Evolutionary conservation across 2,329 filamentous ascomycete species (phyloP), one percentile per base, ranked within the genome.

Genomic region (Lecanicillium sp.): DNA sequence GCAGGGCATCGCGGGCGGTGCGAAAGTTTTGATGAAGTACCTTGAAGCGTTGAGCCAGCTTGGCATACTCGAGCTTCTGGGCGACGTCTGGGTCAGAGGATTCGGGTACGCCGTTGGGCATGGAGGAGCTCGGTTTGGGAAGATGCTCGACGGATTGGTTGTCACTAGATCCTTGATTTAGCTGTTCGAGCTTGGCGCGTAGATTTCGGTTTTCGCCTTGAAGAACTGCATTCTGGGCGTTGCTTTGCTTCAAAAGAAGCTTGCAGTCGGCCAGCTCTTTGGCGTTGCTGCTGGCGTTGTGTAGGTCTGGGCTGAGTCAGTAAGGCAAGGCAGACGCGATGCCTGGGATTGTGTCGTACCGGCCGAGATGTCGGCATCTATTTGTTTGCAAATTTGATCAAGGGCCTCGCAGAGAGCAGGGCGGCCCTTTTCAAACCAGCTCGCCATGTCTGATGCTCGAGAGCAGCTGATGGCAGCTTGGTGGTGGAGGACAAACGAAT

Each of bases 161-260:
- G 33, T 8, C 11, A 37, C 17, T 6, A 30, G 14, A 6, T 19
- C 15, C 24, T 27, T 33, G n/a, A 19, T 24, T 30, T 20, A 56
- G 51, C 9, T 24, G 21, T 5, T 49, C 48, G 9, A 76, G 50
- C 45, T 73, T 63, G 26, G 54, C 56, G 42, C 61, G 64, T 5
- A 79, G 62, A 4, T 60, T 52, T n/a, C 54, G 55, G 43, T 74
- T 75, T 50, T 75, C 70, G 14, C 64, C 55, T 46, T 72, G 65
- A 21, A 77, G 55, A 2, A 53, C 57, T 12, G 65, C 61, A 17
- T 63, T 63, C 21, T 60, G 53, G 14, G 58, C 60, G 10, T 42
- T 19, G 11, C 23, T 43, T 15, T 37, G 41, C n/a, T 51, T 20
- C 9, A 48, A n/a, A 9, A 29, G 21, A 5, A 50, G 36, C 9